Percentiles rank a stretch among this genome's conserved stretches.
Evolutionary conservation across 768 basidiomycete species (phyloP).

Genomic region (Pisolithus orientalis): DNA sequence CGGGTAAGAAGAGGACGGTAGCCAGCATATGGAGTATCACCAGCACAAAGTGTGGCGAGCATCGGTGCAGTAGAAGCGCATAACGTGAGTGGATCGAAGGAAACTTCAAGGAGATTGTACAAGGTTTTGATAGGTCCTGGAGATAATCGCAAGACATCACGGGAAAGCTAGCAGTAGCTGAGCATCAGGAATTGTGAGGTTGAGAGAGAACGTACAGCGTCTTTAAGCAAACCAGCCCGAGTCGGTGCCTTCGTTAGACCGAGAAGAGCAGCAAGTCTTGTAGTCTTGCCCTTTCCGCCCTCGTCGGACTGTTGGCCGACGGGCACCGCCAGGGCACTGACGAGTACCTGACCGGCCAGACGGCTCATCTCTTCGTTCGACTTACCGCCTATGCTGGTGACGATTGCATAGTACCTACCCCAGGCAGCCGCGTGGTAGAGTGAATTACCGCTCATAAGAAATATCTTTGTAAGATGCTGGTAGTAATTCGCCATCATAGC

Average conservation of each 20-base stretch:
- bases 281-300: constrained; percentile 58
- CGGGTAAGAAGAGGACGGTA: constrained; percentile 89
- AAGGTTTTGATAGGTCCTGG: constrained; percentile 68
- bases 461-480: constrained; percentile 95
- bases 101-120: constrained; percentile 85
- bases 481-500: constrained; percentile 99
- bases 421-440: constrained; percentile 96
- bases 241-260: constrained; percentile 82
- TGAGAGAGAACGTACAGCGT: constrained; percentile 59
- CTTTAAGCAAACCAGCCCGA: constrained; percentile 75
- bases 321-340: constrained; percentile 90
- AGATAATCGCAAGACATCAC: constrained; percentile 77
- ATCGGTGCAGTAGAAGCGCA: constrained; percentile 75
- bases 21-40: constrained; percentile 50
- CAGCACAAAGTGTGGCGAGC: constrained; percentile 49
- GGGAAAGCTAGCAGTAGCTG: constrained; percentile 49
- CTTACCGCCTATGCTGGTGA: constrained; percentile 67
- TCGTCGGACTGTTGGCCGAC: constrained; percentile 56
- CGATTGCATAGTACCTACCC: constrained; percentile 75
- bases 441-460: constrained; percentile 90
- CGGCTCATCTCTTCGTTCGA: constrained; percentile 72
- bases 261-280: constrained; percentile 78
- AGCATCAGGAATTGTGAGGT: neutral
- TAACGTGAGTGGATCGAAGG: constrained; percentile 88
- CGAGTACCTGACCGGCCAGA: constrained; percentile 85